A percentile compares a stretch with the other conserved stretches of the same genome.
These are phyloP conservation scores for Entonaema liquescens DNA, from an alignment of 495 filamentous ascomycete species.

Conservation along the genomic window DNA sequence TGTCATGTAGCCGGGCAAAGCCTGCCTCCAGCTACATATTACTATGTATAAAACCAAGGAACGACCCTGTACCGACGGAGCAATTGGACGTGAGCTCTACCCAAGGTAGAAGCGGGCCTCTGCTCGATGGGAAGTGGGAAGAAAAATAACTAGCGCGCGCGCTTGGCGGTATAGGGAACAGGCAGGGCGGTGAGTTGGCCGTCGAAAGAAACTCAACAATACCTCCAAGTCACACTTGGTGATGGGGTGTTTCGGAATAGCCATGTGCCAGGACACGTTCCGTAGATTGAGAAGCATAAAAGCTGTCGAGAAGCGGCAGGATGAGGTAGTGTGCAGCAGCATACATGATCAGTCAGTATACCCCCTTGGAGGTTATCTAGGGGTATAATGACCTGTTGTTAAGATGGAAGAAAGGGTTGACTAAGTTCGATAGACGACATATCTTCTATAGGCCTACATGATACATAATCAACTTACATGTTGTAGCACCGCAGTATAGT, in stretches of 20 bases:
- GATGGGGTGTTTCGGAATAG: slow-evolving; percentile 1
- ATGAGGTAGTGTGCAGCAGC: slow-evolving; percentile 1
- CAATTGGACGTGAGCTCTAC: slow-evolving; percentile 17
- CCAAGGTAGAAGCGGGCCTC: slow-evolving; percentile 25
- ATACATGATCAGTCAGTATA: background rate
- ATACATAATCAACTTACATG: background rate
- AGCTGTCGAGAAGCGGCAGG: slow-evolving; percentile 1
- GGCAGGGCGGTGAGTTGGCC: slow-evolving; percentile 33
- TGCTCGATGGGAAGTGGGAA: slow-evolving; percentile 4
- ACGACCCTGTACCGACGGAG: slow-evolving; percentile 17
- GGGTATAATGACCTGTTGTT: background rate
- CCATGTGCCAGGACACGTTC: slow-evolving; percentile 9
- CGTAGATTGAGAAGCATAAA: background rate
- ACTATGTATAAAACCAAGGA: slow-evolving; percentile 12
- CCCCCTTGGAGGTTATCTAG: background rate
- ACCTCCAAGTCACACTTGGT: slow-evolving; percentile 7
- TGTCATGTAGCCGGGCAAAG: background rate
- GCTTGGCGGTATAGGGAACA: slow-evolving; percentile 13
- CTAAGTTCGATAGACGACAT: background rate
- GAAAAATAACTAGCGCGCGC: slow-evolving; percentile 11
- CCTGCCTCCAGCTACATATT: background rate
- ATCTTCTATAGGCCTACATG: background rate
- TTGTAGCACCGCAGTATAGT: background rate
- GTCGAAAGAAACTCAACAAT: background rate
- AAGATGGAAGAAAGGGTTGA: background rate